Conservation (phyloP, 2,329 filamentous ascomycete genomes). For the Calonectria pauciramosa region DNA sequence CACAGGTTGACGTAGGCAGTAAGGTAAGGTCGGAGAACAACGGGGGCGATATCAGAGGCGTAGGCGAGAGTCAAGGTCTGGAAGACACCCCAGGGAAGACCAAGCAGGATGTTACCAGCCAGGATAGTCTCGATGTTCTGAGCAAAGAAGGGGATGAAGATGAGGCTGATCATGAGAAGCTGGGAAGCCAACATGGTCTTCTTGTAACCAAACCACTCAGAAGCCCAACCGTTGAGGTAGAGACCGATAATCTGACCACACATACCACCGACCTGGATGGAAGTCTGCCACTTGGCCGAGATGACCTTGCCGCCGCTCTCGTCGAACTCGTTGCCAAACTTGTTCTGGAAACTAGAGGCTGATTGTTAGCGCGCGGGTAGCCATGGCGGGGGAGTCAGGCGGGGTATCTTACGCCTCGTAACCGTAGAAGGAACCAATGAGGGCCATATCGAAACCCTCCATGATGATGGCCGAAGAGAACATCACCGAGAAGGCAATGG, state of each 20-base stretch:
- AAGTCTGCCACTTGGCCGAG: constrained; percentile 49
- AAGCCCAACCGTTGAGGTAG: constrained; percentile 72
- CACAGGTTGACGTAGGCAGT: constrained; percentile 64
- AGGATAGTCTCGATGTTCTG: constrained; percentile 66
- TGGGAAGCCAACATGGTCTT: constrained; percentile 70
- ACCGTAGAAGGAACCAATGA: constrained; percentile 58
- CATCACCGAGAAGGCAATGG: constrained; percentile 58
- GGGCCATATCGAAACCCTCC: constrained; percentile 57
- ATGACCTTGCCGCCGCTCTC: constrained; percentile 36
- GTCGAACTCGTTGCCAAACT: constrained; percentile 57
- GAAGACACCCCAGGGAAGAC: constrained; percentile 68
- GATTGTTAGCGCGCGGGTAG: background rate
- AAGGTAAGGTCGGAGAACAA: constrained; percentile 63
- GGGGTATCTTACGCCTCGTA: constrained; percentile 46
- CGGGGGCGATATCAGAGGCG: constrained; percentile 76
- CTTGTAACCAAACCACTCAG: constrained; percentile 71
- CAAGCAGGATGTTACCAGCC: constrained; percentile 69
- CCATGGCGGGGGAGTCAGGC: background rate
- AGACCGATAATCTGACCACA: constrained; percentile 74
- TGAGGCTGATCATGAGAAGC: constrained; percentile 64
- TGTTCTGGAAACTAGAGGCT: constrained; percentile 56
- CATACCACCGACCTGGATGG: constrained; percentile 55
- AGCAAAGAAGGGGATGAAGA: constrained; percentile 72
- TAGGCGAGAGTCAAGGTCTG: constrained; percentile 71
- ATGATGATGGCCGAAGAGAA: constrained; percentile 58